Evolutionary conservation across 2,329 filamentous ascomycete genomes (phyloP).

Genomic region (Sclerotinia spermophila): DNA sequence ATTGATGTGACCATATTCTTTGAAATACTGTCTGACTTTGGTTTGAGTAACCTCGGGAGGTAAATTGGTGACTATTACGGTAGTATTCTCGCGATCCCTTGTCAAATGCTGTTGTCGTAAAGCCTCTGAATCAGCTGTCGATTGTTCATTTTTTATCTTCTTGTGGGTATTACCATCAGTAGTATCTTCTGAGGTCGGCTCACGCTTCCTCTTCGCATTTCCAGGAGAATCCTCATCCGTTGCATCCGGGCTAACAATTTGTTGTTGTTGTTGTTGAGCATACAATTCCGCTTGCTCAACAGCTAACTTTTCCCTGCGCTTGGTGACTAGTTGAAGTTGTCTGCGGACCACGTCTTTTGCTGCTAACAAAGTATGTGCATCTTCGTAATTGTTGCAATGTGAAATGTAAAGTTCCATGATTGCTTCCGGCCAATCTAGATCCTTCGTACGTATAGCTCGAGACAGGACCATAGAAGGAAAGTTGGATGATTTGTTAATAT

Average conservation of each 20-base stretch:
- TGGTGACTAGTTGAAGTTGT: slow-evolving; percentile 58
- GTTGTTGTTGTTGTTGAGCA: slow-evolving; percentile 37
- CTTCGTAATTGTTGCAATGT: slow-evolving; percentile 88
- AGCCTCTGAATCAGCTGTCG: slow-evolving; percentile 39
- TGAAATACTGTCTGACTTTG: slow-evolving; percentile 83
- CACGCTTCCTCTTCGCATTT: slow-evolving; percentile 70
- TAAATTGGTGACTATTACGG: slow-evolving; percentile 75
- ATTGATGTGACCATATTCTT: slow-evolving; percentile 81
- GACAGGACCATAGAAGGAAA: slow-evolving; percentile 73
- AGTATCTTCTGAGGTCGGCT: slow-evolving; percentile 49
- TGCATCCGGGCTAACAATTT: slow-evolving; percentile 34
- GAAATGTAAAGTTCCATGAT: slow-evolving; percentile 70
- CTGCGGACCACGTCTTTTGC: slow-evolving; percentile 72
- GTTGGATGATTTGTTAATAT: slow-evolving; percentile 50
- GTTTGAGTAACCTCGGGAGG: slow-evolving; percentile 66
- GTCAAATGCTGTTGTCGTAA: slow-evolving; percentile 49
- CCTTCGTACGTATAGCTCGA: slow-evolving; percentile 60
- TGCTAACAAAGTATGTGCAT: slow-evolving; percentile 67
- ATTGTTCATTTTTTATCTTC: slow-evolving; percentile 51
- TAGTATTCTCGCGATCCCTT: slow-evolving; percentile 87
- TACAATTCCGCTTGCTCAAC: slow-evolving; percentile 55
- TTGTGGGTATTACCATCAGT: slow-evolving; percentile 56
- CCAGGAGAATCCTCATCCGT: slow-evolving; percentile 28
- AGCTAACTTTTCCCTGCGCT: slow-evolving; percentile 63
- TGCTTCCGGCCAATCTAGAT: slow-evolving; percentile 73